These are phyloP conservation scores for Cucumis sativus DNA, from an alignment of 306 rosid genomes.

Conservation along the genomic window Cucumber_9930_V3 NC_026661.2:9776001-9776500, in stretches of 20 bases:
- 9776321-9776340: constrained; percentile 80
- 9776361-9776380: constrained; percentile 68
- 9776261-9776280: constrained; percentile 49
- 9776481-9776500: not conserved
- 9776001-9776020: constrained; percentile 47
- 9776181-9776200: not conserved
- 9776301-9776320: constrained; percentile 93
- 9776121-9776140: not conserved
- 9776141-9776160: not conserved
- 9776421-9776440: constrained; percentile 40
- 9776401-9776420: constrained; percentile 60
- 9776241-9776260: constrained; percentile 54
- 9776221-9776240: constrained; percentile 51
- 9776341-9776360: constrained; percentile 61
- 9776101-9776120: not conserved
- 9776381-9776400: constrained; percentile 54
- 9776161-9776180: not conserved
- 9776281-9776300: constrained; percentile 46
- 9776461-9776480: constrained; percentile 7
- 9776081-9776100: constrained; percentile 8
- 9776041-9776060: constrained; percentile 59
- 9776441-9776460: constrained; percentile 6
- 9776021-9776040: constrained; percentile 43
- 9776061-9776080: constrained; percentile 2
- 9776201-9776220: not conserved